Evolutionary conservation across 331 rosid genomes (phyloP), one percentile per base, ranked within the genome.

Genomic region (Prunus yedoensis): DNA sequence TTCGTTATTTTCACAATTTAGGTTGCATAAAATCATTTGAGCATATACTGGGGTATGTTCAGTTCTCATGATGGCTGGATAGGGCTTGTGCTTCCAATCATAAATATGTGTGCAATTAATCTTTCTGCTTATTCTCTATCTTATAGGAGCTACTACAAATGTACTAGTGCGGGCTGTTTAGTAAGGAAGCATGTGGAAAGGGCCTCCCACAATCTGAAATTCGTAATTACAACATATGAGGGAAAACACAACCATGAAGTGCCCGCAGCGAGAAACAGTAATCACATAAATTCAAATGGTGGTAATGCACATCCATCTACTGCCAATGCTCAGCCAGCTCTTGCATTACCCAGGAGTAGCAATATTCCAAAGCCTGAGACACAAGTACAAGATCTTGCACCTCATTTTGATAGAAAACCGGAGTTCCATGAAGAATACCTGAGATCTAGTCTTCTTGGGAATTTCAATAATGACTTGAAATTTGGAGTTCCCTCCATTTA

Each of bases 151-250:
- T 94, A 94, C 89, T 94, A 94, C 86, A 94, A 94, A 83, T 94
- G 98, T 84, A 91, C 98, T 1, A 90, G 93, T 81, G 91, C 88
- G 20, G 96, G 96, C 35, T 94, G 98, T 85, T 9, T 28, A 13
- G 98, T 94, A 16, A 83, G 94, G 89, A 94, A 94, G 80, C 98
- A 94, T 56, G 96, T 93, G 74, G 98, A 93, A 82, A 87, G 98
- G 76, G 96, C 98, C 77, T 86, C 97, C 8, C 89, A 88, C 77
- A 68, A 90, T 81, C 79, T 90, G 66, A 91, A 91, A 81, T 87
- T 20, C 80, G 90, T 91, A 4, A 45, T 93, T 17, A 91, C 93
- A 62, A 84, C 98, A 30, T 94, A 94, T 7, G 98, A 89, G 80
- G 98, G 98, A 68, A 89, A 88, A 66, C 97, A 94, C 79, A 88